Conservation (phyloP, 1,284 basidiomycete genomes). For the Athelia psychrophila region DNA sequence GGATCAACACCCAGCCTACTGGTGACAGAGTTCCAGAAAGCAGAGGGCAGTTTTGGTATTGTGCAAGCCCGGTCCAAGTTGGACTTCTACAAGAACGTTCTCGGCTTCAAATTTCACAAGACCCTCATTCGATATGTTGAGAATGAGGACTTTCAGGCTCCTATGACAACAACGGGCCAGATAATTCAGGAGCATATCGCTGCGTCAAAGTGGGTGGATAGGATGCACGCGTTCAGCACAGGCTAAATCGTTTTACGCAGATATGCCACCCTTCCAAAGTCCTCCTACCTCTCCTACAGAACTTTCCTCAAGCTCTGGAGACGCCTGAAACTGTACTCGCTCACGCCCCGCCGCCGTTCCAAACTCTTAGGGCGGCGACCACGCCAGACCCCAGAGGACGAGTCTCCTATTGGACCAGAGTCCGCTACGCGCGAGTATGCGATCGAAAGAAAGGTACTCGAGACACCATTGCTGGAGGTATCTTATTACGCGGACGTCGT, state of each 20-base stretch:
- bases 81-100: constrained; percentile 79
- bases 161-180: constrained; percentile 66
- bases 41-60: constrained; percentile 76
- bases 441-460: constrained; percentile 80
- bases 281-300: constrained; percentile 41
- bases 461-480: constrained; percentile 71
- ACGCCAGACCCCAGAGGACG: constrained; percentile 46
- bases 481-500: constrained; percentile 82
- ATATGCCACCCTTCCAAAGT: constrained; percentile 21
- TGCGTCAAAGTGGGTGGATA: constrained; percentile 37
- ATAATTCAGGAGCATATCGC: constrained; percentile 57
- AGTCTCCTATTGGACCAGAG: constrained; percentile 51
- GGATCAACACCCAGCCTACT: constrained; percentile 79
- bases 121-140: constrained; percentile 67
- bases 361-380: constrained; percentile 27
- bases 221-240: background rate
- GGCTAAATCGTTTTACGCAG: constrained; percentile 24
- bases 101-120: constrained; percentile 68
- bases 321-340: constrained; percentile 44
- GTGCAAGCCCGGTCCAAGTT: constrained; percentile 72
- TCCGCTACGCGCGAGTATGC: constrained; percentile 76
- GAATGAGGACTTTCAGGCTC: constrained; percentile 72
- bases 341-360: constrained; percentile 7
- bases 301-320: constrained; percentile 56
- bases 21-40: constrained; percentile 73